Percentiles rank a stretch among this genome's conserved stretches.
These are phyloP conservation scores for Aspergillus fumigatiaffinis DNA, from an alignment of 2,329 filamentous ascomycete genomes.

Conservation along the genomic window DNA sequence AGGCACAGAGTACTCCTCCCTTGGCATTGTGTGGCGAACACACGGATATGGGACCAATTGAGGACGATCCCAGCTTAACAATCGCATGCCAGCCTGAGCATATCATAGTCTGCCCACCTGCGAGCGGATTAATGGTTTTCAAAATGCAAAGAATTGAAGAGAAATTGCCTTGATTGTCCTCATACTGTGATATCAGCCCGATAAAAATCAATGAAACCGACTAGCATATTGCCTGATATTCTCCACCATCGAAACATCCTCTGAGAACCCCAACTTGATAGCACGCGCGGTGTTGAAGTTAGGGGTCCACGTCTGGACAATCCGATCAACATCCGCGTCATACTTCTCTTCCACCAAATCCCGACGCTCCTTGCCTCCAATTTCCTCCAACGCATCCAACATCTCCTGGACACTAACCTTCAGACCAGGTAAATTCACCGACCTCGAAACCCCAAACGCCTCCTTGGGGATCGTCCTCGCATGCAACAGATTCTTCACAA, in stretches of 20 bases:
- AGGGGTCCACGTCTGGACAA: constrained; percentile 59
- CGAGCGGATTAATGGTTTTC: too few relatives aligned
- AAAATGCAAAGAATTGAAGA: not conserved
- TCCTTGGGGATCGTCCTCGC: constrained; percentile 49
- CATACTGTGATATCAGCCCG: not conserved
- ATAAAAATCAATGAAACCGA: constrained; percentile 24
- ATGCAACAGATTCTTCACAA: constrained; percentile 53
- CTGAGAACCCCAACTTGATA: constrained; percentile 44
- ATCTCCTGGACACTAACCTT: constrained; percentile 58
- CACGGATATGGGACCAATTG: too few relatives aligned
- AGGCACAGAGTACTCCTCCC: too few relatives aligned
- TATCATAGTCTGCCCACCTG: too few relatives aligned
- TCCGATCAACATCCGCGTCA: constrained; percentile 52
- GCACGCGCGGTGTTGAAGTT: constrained; percentile 55
- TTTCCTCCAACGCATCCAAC: constrained; percentile 54
- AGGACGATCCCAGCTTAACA: too few relatives aligned
- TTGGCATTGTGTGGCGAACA: too few relatives aligned
- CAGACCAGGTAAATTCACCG: constrained; percentile 54
- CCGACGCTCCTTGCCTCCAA: constrained; percentile 55
- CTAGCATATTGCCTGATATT: constrained; percentile 39
- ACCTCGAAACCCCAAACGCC: constrained; percentile 51
- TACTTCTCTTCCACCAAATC: constrained; percentile 52
- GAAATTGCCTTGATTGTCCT: not conserved
- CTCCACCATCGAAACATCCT: constrained; percentile 39
- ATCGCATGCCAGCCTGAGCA: too few relatives aligned